Evolutionary conservation across 768 basidiomycete species (phyloP), one percentile per base, ranked within the genome.

Genomic region (Trametes sanguinea): DNA sequence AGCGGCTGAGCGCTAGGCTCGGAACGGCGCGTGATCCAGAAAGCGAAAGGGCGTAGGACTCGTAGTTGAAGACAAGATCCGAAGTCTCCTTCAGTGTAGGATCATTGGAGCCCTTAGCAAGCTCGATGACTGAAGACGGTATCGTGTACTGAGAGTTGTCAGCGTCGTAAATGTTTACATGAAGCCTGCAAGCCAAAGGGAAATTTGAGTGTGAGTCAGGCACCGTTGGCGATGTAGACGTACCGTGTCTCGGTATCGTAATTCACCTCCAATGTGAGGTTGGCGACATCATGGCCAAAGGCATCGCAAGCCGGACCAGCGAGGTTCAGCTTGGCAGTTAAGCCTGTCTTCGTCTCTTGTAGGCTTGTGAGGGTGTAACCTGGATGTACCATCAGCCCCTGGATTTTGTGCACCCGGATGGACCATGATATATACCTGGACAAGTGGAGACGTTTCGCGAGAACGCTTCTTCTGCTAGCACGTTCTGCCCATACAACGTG

Each of bases 11-110:
- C 78, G 39, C 79, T 69, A 3, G 85, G 85, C 9, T 81, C 76
- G 4, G 83, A 83, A 32, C 85, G 83, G 43, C 89, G 83, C 0
- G 89, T 89, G 66, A 92, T 84, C 89, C 89, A 92, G 71, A 92
- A 92, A 0, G 86, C 84, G 70, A 92, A 92, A 92, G 0, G 91
- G 89, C 0, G 78, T 77, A 2, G 79, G 79, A 6, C 2, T 86
- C 78, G 65, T 85, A 84, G 71, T 90, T 86, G 76, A 92, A 91
- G 4, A 86, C 75, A 11, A 92, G 77, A 65, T 92, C 89, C 0
- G 86, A 86, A 0, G 71, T 75, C 3, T 43, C 32, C 45, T 64
- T 64, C n/a, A 64, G 54, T 1, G 51, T 46, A 6, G 54, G 30
- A 8, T 74, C 58, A 32, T 69, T 72, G 0, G 67, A 71, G 4